Base-by-base conservation (phyloP, 345 rosid species). In the Rhizophora mangle region DNA sequence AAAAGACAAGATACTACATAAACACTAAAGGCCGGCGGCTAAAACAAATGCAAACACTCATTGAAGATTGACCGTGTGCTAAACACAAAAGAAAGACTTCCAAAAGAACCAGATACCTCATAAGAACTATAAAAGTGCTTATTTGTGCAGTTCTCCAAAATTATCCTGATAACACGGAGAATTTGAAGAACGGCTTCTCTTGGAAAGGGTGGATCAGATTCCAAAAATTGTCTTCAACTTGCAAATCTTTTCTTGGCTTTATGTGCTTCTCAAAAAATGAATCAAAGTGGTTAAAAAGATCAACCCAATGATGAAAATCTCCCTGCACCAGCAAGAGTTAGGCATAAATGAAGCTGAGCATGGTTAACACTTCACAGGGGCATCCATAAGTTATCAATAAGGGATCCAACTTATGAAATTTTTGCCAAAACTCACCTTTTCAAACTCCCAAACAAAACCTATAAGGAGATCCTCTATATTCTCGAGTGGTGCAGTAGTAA, bases 251-350 rank as follows among this genome's bases (percentile, higher is more conserved):
- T 72, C 97, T 91, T 39, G 79, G 75, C 81, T 94, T 91, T 64
- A 91, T 77, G 68, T 88, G 87, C 87, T 94, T 91, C 81, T 91
- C 97, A 74, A 94, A 94, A 84, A 82, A 89, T 65, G 93, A 82
- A 83, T 89, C 98, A 74, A 94, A 94, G 77, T 91, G 82, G 83
- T 91, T 92, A 75, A 94, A 91, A 70, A 91, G 97, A 76, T 94
- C 98, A 79, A 89, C 91, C 98, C 98, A 94, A 34, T 94, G 98
- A 85, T 91, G 96, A 74, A 94, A 94, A 81, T 94, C 97, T 58
- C 98, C 98, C 98, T 94, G 87, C 77, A 77, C 3, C 54, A 82
- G 60, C 19, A 46, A 65, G 7, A 71, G 64, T 74, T 26, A 43
- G 29, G 10, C 11, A 60, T 74, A 62, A 70, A 66, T 74, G 20